These are phyloP conservation scores for Elongisporangium prolatum DNA, from an alignment of 352 stramenopile genomes.

Conservation along the genomic window DNA sequence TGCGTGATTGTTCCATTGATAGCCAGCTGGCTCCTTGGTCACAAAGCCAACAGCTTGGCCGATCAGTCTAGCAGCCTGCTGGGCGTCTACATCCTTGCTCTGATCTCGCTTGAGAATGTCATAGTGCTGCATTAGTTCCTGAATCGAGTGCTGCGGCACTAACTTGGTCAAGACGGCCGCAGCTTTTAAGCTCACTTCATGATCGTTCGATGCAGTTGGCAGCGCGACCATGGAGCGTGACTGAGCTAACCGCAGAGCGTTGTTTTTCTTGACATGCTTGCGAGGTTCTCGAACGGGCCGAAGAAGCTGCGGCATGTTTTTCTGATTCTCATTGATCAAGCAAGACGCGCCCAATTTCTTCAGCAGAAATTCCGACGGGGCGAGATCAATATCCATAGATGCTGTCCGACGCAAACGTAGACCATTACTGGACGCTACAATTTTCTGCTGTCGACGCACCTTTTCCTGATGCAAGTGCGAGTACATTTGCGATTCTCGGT, in stretches of 20 bases:
- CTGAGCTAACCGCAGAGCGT: not conserved
- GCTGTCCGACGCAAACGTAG: conserved; percentile 24
- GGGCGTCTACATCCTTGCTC: not conserved
- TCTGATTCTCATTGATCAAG: conserved; percentile 37
- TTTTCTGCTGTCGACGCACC: conserved; percentile 47
- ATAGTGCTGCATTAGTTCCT: conserved; percentile 41
- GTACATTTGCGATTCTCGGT: conserved; percentile 76
- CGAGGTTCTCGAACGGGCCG: not conserved
- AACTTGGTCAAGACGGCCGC: conserved; percentile 1
- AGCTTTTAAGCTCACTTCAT: not conserved
- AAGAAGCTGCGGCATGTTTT: conserved; percentile 4
- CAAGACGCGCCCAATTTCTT: conserved; percentile 57
- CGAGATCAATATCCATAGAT: conserved; percentile 38
- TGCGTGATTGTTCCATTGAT: not conserved
- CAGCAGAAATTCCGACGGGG: conserved; percentile 62
- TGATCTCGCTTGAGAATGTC: conserved; percentile 8
- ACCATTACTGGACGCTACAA: conserved; percentile 23
- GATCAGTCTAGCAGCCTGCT: not conserved
- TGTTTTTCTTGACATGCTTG: conserved; percentile 13
- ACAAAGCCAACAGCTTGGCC: not conserved
- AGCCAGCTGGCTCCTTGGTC: not conserved
- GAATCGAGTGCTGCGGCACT: conserved; percentile 17
- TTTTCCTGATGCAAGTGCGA: conserved; percentile 66
- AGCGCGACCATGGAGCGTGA: not conserved
- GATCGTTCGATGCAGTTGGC: conserved; percentile 1